phyloP scores from a whole-genome alignment of 371 early-diverging fungal species.

The Phascolomyces articulosus region DNA sequence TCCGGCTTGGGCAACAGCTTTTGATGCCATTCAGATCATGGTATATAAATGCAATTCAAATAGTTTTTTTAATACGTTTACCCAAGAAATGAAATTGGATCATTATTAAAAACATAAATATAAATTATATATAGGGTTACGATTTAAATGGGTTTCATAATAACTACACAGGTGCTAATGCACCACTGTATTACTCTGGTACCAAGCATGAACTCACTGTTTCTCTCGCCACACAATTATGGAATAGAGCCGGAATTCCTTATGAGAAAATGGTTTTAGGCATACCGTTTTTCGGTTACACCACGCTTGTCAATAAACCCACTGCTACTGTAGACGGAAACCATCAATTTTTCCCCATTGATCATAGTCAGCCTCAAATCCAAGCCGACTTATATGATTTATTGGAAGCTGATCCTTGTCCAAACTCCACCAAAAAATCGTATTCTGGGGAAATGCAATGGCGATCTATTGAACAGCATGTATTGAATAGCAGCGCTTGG shows the following conservation, averaged over 20 bases:
- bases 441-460: slow-evolving; percentile 29
- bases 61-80: no score
- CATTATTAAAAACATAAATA: neutral
- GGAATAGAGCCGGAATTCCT: slow-evolving; percentile 63
- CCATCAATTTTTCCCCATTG: neutral
- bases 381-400: slow-evolving; percentile 26
- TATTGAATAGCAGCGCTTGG: slow-evolving; percentile 22
- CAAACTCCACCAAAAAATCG: neutral
- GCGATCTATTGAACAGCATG: slow-evolving; percentile 17
- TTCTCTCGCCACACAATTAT: slow-evolving; percentile 32
- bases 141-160: slow-evolving; percentile 36
- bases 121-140: slow-evolving; percentile 26
- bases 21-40: slow-evolving; percentile 26
- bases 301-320: slow-evolving; percentile 14
- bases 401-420: slow-evolving; percentile 14
- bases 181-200: slow-evolving; percentile 51
- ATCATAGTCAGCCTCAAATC: slow-evolving; percentile 16
- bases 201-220: slow-evolving; percentile 17
- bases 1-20: slow-evolving; percentile 8
- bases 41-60: slow-evolving; percentile 18
- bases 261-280: slow-evolving; percentile 52
- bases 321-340: neutral
- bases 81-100: neutral
- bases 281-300: slow-evolving; percentile 61
- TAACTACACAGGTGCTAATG: slow-evolving; percentile 51